A percentile compares a stretch with the other conserved stretches of the same genome.
Evolutionary conservation across 202 grass and related monocot genomes (phyloP).

Genomic region (Saccharum hybrid): DNA sequence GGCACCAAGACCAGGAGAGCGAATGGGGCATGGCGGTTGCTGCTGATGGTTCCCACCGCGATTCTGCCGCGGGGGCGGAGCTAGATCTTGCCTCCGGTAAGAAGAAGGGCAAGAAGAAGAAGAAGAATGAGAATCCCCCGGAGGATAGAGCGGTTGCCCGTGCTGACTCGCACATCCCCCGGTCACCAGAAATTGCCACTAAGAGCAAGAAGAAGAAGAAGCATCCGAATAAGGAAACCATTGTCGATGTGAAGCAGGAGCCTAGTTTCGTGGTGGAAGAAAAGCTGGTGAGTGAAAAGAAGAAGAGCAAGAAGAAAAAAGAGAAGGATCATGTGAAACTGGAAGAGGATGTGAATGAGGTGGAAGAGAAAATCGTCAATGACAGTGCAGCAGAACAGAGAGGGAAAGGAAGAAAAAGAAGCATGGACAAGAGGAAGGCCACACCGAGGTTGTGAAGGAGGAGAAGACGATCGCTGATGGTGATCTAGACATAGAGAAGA

Average conservation of each 20-base stretch:
- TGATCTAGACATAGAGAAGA: conserved; percentile 39
- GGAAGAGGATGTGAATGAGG: background rate
- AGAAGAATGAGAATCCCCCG: background rate
- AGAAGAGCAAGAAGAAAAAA: conserved; percentile 13
- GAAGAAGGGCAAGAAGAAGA: conserved; percentile 13
- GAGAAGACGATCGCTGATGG: background rate
- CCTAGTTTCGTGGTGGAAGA: background rate
- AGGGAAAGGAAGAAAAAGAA: conserved; percentile 42
- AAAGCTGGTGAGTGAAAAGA: conserved; percentile 18
- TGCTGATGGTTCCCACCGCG: background rate
- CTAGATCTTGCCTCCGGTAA: background rate
- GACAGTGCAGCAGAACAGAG: background rate
- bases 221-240: conserved; percentile 4
- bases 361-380: background rate
- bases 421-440: background rate
- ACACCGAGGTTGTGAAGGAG: background rate
- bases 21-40: background rate
- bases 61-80: background rate
- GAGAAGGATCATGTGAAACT: conserved; percentile 18
- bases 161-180: background rate
- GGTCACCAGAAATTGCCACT: background rate
- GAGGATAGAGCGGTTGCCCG: background rate
- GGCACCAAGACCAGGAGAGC: background rate
- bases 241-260: background rate
- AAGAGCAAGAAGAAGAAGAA: conserved; percentile 19